These are phyloP conservation scores for Capronia epimyces DNA, from an alignment of 2,329 filamentous ascomycete genomes.

Conservation along the genomic window DNA sequence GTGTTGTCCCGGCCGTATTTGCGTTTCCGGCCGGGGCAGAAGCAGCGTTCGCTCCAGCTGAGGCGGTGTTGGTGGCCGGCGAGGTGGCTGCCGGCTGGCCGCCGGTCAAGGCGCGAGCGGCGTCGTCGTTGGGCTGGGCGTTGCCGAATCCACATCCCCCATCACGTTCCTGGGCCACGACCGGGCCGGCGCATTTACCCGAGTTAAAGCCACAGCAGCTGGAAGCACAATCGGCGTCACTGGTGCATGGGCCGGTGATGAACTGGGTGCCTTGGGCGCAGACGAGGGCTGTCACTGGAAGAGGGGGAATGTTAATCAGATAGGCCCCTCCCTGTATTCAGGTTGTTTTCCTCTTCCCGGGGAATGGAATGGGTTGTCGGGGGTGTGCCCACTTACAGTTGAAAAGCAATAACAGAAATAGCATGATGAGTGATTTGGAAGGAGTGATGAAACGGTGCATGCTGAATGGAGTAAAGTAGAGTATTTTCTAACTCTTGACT, in stretches of 20 bases:
- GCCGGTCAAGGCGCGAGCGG: slow-evolving; percentile 18
- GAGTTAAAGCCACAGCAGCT: slow-evolving; percentile 36
- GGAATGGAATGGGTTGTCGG: too few species aligned
- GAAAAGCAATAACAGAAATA: too few species aligned
- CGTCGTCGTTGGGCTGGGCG: slow-evolving; percentile 27
- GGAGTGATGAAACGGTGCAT: too few species aligned
- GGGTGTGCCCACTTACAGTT: too few species aligned
- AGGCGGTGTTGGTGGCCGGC: slow-evolving; percentile 4
- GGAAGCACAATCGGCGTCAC: slow-evolving; percentile 31
- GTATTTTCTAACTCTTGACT: too few species aligned
- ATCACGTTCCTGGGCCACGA: slow-evolving; percentile 24
- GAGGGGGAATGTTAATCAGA: neutral
- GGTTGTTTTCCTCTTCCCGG: too few species aligned
- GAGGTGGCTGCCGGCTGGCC: slow-evolving; percentile 12
- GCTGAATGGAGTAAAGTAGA: too few species aligned
- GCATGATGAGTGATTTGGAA: too few species aligned
- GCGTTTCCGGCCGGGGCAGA: too few species aligned
- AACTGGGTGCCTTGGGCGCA: slow-evolving; percentile 29
- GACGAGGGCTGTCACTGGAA: slow-evolving; percentile 17
- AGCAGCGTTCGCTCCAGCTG: neutral
- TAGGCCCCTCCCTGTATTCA: too few species aligned
- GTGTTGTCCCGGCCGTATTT: slow-evolving; percentile 1
- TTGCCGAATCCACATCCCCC: slow-evolving; percentile 32
- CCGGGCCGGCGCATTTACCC: slow-evolving; percentile 33
- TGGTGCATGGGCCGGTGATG: slow-evolving; percentile 30